Evolutionary conservation across 371 early-diverging fungal species (phyloP).

Genomic region (Zopfochytrium polystomum): DNA sequence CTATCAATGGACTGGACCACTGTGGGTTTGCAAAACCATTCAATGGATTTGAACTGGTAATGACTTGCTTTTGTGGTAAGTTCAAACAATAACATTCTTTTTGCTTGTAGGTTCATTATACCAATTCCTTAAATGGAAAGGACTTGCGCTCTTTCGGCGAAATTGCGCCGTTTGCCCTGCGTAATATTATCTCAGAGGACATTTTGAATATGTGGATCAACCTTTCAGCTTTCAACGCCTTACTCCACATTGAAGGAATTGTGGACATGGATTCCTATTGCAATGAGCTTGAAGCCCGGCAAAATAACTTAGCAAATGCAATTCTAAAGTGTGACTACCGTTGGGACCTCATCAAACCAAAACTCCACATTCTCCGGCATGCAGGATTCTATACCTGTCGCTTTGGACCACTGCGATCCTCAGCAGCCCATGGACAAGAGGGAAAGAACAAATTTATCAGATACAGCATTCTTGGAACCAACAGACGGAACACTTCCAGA

Average conservation of each 20-base stretch:
- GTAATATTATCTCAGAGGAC: not conserved
- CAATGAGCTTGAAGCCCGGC: not conserved
- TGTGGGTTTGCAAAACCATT: not conserved
- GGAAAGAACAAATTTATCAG: conserved; percentile 9
- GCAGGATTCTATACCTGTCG: not conserved
- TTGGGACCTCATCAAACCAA: too few relatives aligned
- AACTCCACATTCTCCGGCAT: conserved; percentile 9
- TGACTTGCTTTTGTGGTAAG: not conserved
- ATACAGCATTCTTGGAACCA: not conserved
- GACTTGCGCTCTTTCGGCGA: conserved; percentile 4
- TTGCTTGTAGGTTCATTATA: conserved; percentile 7
- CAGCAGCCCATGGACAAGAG: conserved; percentile 6
- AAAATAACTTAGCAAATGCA: not conserved
- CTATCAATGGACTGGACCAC: not conserved
- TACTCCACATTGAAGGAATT: conserved; percentile 1
- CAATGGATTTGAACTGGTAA: not conserved
- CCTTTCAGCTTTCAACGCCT: not conserved
- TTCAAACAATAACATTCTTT: too few relatives aligned
- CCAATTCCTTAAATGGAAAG: conserved; percentile 3
- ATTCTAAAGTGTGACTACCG: not conserved
- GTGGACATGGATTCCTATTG: not conserved
- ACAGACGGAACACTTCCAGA: not conserved
- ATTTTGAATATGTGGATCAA: too few relatives aligned
- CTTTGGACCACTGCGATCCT: conserved; percentile 1
- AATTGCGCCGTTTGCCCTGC: conserved; percentile 8